Conservation (phyloP, 2,329 filamentous ascomycete genomes). For the Colletotrichum viniferum region DNA sequence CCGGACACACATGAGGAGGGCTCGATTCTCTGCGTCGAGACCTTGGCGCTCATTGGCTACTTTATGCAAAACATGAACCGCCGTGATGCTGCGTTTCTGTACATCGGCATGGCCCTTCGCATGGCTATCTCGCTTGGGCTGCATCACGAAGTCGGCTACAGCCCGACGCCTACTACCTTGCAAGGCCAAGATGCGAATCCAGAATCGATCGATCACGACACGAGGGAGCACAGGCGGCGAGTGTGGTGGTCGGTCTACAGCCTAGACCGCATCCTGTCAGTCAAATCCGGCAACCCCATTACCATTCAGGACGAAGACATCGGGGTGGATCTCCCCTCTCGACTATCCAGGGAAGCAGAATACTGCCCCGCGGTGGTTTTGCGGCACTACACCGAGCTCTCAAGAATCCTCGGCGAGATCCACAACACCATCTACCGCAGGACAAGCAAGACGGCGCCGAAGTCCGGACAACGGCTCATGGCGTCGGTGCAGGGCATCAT, state of each 20-base stretch:
- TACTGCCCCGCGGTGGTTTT: slow-evolving; percentile 32
- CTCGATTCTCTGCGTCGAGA: slow-evolving; percentile 58
- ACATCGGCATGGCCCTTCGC: slow-evolving; percentile 56
- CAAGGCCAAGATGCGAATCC: neutral
- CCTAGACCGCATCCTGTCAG: slow-evolving; percentile 35
- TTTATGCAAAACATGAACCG: slow-evolving; percentile 63
- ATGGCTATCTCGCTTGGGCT: slow-evolving; percentile 62
- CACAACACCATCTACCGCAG: slow-evolving; percentile 51
- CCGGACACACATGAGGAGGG: slow-evolving; percentile 61
- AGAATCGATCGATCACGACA: neutral
- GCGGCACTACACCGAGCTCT: slow-evolving; percentile 31
- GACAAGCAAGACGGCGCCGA: slow-evolving; percentile 34
- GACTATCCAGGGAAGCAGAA: slow-evolving; percentile 28
- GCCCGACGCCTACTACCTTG: neutral
- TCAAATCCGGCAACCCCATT: slow-evolving; percentile 36
- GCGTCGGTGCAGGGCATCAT: slow-evolving; percentile 56
- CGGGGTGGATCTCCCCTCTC: slow-evolving; percentile 34
- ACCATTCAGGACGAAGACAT: slow-evolving; percentile 35
- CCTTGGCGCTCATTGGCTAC: slow-evolving; percentile 57
- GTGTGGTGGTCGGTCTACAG: slow-evolving; percentile 39
- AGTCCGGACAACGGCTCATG: slow-evolving; percentile 51
- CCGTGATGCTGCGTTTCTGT: slow-evolving; percentile 58
- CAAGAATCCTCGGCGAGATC: slow-evolving; percentile 30
- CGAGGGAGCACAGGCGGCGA: slow-evolving; percentile 49
- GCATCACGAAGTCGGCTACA: slow-evolving; percentile 52